phyloP scores from a whole-genome alignment of 352 stramenopile genomes.

The Phytophthora pini region DNA sequence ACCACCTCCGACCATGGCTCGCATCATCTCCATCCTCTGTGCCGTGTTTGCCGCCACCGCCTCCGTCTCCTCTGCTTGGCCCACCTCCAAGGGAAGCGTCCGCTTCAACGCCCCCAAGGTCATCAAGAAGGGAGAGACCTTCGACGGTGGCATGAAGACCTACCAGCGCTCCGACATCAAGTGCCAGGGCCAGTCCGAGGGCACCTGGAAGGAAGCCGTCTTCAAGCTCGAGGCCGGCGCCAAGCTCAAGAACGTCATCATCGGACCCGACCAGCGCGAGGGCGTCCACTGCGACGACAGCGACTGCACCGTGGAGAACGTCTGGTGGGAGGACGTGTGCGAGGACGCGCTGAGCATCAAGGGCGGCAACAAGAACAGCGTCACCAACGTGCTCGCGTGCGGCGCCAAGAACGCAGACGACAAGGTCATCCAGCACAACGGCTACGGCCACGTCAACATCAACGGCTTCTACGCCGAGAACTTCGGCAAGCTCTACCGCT shows the following conservation, averaged over 20 bases:
- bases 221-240: conserved; percentile 43
- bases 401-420: conserved; percentile 37
- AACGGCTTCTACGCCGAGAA: conserved; percentile 52
- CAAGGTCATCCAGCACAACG: conserved; percentile 58
- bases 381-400: conserved; percentile 40
- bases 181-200: conserved; percentile 33
- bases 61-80: conserved; percentile 27
- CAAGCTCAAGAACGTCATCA: conserved; percentile 53
- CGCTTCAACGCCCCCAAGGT: conserved; percentile 40
- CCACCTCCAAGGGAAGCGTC: conserved; percentile 34
- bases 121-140: conserved; percentile 42
- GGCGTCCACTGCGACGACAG: conserved; percentile 41
- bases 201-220: conserved; percentile 28
- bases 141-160: conserved; percentile 44
- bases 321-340: conserved; percentile 45
- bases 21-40: conserved; percentile 21
- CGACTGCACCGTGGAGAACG: conserved; percentile 40
- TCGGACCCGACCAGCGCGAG: conserved; percentile 42
- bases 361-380: conserved; percentile 41
- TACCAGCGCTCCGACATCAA: conserved; percentile 50
- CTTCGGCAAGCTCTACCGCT: conserved; percentile 22
- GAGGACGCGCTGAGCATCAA: conserved; percentile 50
- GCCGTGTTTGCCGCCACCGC: conserved; percentile 14
- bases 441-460: conserved; percentile 46
- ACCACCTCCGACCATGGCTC: conserved; percentile 17